phyloP scores from a whole-genome alignment of 306 rosid genomes.

The Prunus mume region DNA sequence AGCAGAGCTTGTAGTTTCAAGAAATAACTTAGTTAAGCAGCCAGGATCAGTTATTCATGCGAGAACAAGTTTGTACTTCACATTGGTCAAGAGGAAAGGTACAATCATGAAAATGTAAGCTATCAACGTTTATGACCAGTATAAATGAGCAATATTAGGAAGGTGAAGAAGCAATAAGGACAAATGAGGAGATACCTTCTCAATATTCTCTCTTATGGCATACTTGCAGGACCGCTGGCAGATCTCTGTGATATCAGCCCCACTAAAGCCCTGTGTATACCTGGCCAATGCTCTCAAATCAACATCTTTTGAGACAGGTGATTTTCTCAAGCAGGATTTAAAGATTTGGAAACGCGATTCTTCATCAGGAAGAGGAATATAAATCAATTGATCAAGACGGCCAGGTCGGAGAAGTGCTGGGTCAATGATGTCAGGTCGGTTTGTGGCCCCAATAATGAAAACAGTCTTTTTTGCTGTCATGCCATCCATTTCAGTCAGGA shows the following conservation, averaged over 20 bases:
- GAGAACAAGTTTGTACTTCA: not conserved
- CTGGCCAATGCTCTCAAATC: constrained; percentile 48
- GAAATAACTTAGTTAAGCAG: not conserved
- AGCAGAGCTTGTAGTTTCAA: not conserved
- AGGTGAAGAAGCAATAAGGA: not conserved
- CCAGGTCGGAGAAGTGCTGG: constrained; percentile 61
- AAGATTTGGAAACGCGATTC: constrained; percentile 52
- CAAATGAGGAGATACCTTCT: constrained; percentile 34
- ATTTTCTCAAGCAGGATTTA: constrained; percentile 57
- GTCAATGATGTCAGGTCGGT: constrained; percentile 58
- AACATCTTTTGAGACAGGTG: constrained; percentile 52
- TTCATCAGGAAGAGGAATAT: constrained; percentile 62
- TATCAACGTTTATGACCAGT: not conserved
- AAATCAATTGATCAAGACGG: constrained; percentile 57
- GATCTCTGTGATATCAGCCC: constrained; percentile 60
- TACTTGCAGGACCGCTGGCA: constrained; percentile 61
- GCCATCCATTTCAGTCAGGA: constrained; percentile 59
- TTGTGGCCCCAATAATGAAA: constrained; percentile 60
- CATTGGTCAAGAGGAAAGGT: not conserved
- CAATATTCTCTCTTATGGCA: constrained; percentile 62
- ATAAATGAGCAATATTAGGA: not conserved
- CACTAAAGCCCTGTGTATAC: constrained; percentile 57
- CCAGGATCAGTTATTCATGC: not conserved
- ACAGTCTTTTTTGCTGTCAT: constrained; percentile 55
- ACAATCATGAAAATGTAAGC: not conserved